Conservation (phyloP, 306 rosid genomes). For the Mimosa pudica region DNA sequence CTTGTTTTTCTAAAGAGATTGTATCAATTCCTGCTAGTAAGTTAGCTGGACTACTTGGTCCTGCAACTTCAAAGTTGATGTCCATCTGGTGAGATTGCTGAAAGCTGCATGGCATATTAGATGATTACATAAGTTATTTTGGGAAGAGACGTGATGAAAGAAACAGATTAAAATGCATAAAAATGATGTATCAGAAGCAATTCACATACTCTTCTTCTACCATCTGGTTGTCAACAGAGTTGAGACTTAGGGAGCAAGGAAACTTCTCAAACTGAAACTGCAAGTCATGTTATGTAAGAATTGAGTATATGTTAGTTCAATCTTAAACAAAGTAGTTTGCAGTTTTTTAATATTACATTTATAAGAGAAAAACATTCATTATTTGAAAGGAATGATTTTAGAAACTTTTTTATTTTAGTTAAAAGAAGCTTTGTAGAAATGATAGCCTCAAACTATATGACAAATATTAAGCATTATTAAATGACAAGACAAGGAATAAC, state of each 20-base stretch:
- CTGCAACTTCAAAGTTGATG: conserved; percentile 37
- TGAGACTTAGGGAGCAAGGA: conserved; percentile 32
- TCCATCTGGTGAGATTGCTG: conserved; percentile 40
- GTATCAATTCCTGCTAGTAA: conserved; percentile 26
- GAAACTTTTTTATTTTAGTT: not conserved
- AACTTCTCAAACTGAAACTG: conserved; percentile 48
- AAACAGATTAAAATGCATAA: not conserved
- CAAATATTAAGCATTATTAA: not conserved
- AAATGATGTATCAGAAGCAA: conserved; percentile 1
- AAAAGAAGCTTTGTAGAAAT: not conserved
- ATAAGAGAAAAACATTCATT: not conserved
- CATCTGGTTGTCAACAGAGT: conserved; percentile 22
- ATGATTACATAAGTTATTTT: not conserved
- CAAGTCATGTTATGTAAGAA: conserved; percentile 14
- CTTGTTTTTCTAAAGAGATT: conserved; percentile 37
- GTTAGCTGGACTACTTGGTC: conserved; percentile 26
- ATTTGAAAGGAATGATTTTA: not conserved
- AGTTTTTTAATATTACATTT: not conserved
- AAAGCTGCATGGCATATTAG: conserved; percentile 36
- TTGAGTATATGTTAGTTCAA: not conserved
- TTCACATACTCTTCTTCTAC: conserved; percentile 50
- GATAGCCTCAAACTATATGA: not conserved
- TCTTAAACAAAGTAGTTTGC: not conserved
- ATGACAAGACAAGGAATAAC: not conserved
- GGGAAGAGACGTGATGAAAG: not conserved